Percentiles rank a stretch among this genome's conserved stretches.
phyloP scores from a whole-genome alignment of 2,329 filamentous ascomycete genomes.

The Microsporum ferrugineum region DNA sequence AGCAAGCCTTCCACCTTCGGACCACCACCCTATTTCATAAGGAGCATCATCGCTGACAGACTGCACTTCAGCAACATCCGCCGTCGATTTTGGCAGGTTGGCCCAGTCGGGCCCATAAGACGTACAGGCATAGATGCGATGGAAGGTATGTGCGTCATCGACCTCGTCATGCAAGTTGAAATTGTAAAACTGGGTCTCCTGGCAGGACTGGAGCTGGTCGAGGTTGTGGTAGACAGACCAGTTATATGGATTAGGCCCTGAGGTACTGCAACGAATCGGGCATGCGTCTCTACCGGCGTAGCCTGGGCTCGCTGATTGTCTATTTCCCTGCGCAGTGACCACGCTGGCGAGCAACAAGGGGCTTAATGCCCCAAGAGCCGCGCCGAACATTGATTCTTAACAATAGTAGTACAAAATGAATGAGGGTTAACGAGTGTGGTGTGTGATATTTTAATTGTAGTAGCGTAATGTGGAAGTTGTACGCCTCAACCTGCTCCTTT shows the following conservation, averaged over 20 bases:
- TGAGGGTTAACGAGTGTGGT: neutral
- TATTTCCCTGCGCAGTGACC: neutral
- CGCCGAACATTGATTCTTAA: neutral
- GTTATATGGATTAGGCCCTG: neutral
- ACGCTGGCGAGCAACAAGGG: neutral
- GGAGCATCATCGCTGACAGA: neutral
- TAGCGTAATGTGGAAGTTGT: neutral
- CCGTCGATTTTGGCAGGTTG: neutral
- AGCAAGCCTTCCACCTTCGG: neutral
- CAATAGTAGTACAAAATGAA: neutral
- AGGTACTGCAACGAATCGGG: neutral
- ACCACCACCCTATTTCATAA: neutral
- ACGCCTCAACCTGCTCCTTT: neutral
- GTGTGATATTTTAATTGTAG: neutral
- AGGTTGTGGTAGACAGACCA: constrained; percentile 1
- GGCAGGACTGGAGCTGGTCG: constrained; percentile 2
- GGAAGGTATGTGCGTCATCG: neutral
- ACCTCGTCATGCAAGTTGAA: neutral
- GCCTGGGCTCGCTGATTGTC: neutral
- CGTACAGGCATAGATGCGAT: neutral
- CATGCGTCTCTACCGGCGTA: neutral
- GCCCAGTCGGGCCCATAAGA: neutral
- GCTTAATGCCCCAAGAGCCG: neutral
- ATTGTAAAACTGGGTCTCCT: constrained; percentile 1
- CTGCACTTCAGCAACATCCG: neutral